phyloP scores from a whole-genome alignment of 2,329 filamentous ascomycete genomes.

The Phialemoniopsis sp. region DNA sequence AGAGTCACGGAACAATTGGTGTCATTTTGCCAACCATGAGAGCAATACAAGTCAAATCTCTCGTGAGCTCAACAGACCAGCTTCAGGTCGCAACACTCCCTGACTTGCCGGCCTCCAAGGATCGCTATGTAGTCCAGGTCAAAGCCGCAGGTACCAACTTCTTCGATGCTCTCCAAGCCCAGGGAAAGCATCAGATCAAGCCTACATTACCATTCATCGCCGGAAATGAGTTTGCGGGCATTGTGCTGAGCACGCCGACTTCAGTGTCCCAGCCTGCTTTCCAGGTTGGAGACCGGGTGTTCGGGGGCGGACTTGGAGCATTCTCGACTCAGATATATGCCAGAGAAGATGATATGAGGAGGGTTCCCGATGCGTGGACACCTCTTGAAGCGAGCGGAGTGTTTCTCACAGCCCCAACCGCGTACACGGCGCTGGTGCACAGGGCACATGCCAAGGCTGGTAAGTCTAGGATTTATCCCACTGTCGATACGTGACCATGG shows the following conservation, averaged over 20 bases:
- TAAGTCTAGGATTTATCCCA: too few relatives aligned
- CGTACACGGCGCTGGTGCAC: slow-evolving; percentile 77
- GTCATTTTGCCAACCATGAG: too few relatives aligned
- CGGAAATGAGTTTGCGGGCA: slow-evolving; percentile 82
- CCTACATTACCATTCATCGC: slow-evolving; percentile 88
- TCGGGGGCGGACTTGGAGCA: slow-evolving; percentile 80
- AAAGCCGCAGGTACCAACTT: slow-evolving; percentile 28
- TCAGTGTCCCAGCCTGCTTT: slow-evolving; percentile 49
- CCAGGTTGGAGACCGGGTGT: slow-evolving; percentile 76
- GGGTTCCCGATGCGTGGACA: slow-evolving; percentile 76
- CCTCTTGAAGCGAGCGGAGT: slow-evolving; percentile 82
- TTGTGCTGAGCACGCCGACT: slow-evolving; percentile 62
- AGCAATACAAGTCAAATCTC: too few relatives aligned
- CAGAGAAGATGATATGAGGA: slow-evolving; percentile 61
- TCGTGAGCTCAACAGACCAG: too few relatives aligned
- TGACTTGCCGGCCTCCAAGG: too few relatives aligned
- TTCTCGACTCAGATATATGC: slow-evolving; percentile 75
- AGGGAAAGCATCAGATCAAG: too few relatives aligned
- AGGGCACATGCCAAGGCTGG: slow-evolving; percentile 73
- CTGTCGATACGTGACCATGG: too few relatives aligned
- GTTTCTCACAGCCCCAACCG: slow-evolving; percentile 89
- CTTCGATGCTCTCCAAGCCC: too few relatives aligned
- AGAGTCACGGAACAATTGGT: too few relatives aligned
- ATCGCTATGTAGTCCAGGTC: too few relatives aligned
- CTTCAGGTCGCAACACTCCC: too few relatives aligned